Base-by-base conservation (phyloP, 257 asterid species). In the Coffea canephora region DNA sequence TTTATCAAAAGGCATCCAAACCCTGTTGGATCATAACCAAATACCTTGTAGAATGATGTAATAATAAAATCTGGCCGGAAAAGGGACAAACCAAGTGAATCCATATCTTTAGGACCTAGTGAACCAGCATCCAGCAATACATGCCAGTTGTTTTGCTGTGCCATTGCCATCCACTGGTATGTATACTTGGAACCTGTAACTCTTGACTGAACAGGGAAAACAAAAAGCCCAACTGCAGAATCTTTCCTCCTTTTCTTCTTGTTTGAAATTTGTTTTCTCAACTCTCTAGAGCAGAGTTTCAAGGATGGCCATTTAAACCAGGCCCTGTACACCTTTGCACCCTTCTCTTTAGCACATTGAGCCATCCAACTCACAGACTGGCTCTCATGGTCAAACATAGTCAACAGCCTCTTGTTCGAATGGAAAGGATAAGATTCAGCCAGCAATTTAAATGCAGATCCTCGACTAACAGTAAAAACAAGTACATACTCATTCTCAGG, bases 381-480 rank as follows among this genome's bases (percentile, higher is more conserved):
- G 67, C 88, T 85, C 68, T 85, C 86, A 5, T 82, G 88, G 79
- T 85, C 86, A 82, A 85, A 85, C 88, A 85, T 79, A 8, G 88
- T 82, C 72, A 85, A 77, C 50, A 85, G 61, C 86, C 78, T 76
- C 73, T 85, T 85, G 62, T 82, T 85, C 21, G 78, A 59, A 7
- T 82, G 82, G 36, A 85, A 85, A 11, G 88, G 86, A 72, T 85
- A 85, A 8, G 81, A 76, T 73, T 85, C 88, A 54, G 86, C 86
- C 36, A 85, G 79, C 75, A 85, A 73, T 71, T 82, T 85, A 71
- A 85, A 85, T 9, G 88, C 86, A 4, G 86, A 82, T 6, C 88
- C 88, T 80, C 86, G 61, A 73, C 84, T 85, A 39, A 77, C 84
- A 72, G 88, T 85, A 79, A 85, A 85, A 27, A 85, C 86, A 59